Evolutionary conservation across 225 moss, liverwort and hornwort genomes (phyloP).

Genomic region (Physcomitrellopsis africana): DNA sequence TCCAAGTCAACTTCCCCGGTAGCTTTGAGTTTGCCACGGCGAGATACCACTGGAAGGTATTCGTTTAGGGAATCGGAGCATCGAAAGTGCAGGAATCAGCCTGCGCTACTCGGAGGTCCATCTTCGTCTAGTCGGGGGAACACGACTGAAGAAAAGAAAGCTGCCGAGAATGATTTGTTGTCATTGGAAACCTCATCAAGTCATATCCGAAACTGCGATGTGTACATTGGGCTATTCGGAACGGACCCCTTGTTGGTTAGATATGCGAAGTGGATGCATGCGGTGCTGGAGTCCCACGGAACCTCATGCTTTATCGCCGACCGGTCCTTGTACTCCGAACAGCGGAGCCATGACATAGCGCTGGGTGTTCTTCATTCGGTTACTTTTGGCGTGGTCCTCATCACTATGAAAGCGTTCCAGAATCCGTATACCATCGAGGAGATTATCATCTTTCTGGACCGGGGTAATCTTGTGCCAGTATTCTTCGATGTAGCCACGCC

Average conservation of each 20-base stretch:
- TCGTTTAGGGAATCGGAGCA: not conserved
- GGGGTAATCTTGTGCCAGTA: constrained; percentile 57
- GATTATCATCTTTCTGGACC: constrained; percentile 46
- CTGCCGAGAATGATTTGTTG: not conserved
- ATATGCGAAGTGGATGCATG: constrained; percentile 67
- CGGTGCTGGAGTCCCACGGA: constrained; percentile 60
- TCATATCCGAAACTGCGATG: constrained; percentile 48
- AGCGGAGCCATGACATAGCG: constrained; percentile 52
- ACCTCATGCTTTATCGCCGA: constrained; percentile 53
- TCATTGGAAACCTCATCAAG: not conserved
- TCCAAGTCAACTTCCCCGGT: not conserved
- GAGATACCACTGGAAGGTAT: not conserved
- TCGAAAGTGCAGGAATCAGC: not conserved
- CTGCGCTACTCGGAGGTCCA: not conserved
- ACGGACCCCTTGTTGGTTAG: constrained; percentile 42
- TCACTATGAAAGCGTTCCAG: constrained; percentile 48
- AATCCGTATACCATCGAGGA: constrained; percentile 60
- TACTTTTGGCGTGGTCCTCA: constrained; percentile 55
- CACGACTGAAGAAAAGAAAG: not conserved
- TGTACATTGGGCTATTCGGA: constrained; percentile 58
- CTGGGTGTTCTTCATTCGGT: constrained; percentile 46
- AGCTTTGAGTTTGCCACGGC: not conserved
- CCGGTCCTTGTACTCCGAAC: constrained; percentile 48
- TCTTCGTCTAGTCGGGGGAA: constrained; percentile 14
- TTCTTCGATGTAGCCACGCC: constrained; percentile 58